Conservation (phyloP, 225 moss, liverwort and hornwort species). For the Physcomitrellopsis africana region DNA sequence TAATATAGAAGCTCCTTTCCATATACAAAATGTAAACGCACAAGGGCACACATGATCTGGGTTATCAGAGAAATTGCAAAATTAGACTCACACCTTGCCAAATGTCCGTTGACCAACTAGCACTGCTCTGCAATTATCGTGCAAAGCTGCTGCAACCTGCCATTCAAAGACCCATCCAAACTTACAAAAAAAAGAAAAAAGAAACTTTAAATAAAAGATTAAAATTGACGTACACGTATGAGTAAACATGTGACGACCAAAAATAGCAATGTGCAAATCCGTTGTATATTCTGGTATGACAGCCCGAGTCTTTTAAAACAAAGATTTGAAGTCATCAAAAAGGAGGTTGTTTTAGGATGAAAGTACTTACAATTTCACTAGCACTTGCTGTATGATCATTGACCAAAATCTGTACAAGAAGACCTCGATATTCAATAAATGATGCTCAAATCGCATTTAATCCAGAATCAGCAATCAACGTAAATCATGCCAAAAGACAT, state of each 20-base stretch:
- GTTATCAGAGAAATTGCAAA: neutral
- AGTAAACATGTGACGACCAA: neutral
- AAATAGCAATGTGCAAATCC: neutral
- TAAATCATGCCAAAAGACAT: constrained; percentile 16
- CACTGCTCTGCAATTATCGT: constrained; percentile 87
- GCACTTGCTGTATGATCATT: constrained; percentile 92
- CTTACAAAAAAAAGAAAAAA: neutral
- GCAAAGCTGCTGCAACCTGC: constrained; percentile 90
- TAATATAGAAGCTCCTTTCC: neutral
- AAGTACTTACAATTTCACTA: constrained; percentile 83
- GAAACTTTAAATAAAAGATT: neutral
- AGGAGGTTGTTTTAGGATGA: neutral
- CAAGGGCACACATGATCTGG: neutral
- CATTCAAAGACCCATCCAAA: constrained; percentile 19
- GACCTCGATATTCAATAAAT: constrained; percentile 14
- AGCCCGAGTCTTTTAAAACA: neutral
- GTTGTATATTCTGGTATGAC: neutral
- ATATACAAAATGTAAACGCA: neutral
- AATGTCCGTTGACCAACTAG: constrained; percentile 85
- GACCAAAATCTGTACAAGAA: constrained; percentile 72
- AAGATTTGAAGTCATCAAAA: neutral
- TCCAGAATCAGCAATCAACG: neutral
- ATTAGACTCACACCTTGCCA: constrained; percentile 64
- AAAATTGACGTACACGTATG: too few relatives aligned
- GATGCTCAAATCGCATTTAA: neutral